Percentiles rank a stretch among this genome's conserved stretches.
phyloP scores from a whole-genome alignment of 768 basidiomycete species.

The Leucocoprinus birnbaumii region DNA sequence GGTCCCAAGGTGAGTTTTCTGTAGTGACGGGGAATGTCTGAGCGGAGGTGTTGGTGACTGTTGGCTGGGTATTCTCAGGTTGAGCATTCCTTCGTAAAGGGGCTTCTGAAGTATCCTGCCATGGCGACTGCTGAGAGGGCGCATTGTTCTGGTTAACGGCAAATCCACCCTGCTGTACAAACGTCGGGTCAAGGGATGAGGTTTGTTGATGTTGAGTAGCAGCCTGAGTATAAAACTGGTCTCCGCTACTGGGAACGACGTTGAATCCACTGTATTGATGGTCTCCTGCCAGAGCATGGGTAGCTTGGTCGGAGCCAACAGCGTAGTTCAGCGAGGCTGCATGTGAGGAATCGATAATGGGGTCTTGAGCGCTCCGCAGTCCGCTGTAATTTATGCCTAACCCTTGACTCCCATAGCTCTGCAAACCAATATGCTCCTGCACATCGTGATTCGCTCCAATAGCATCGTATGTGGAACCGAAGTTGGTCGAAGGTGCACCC shows the following conservation, averaged over 20 bases:
- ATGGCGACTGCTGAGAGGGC: slow-evolving; percentile 26
- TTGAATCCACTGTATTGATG: slow-evolving; percentile 7
- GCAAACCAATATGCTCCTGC: slow-evolving; percentile 7
- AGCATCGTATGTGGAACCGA: slow-evolving; percentile 2
- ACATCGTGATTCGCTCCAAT: slow-evolving; percentile 1
- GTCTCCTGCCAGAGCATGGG: neutral
- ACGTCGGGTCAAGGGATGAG: neutral
- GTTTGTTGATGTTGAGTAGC: slow-evolving; percentile 8
- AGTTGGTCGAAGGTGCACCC: slow-evolving; percentile 7
- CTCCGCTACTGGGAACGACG: neutral
- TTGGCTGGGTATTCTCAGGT: slow-evolving; percentile 43
- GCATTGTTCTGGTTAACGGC: slow-evolving; percentile 1
- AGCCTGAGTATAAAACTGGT: neutral
- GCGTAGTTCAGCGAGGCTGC: neutral
- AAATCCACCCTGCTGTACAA: neutral
- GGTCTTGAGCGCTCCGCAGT: slow-evolving; percentile 7
- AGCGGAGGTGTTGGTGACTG: slow-evolving; percentile 31
- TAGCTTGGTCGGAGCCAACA: slow-evolving; percentile 1
- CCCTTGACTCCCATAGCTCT: neutral
- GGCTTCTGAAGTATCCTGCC: slow-evolving; percentile 28
- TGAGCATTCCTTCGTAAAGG: slow-evolving; percentile 32
- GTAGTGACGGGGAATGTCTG: slow-evolving; percentile 19
- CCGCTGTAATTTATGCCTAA: slow-evolving; percentile 5
- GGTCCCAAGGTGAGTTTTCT: slow-evolving; percentile 37
- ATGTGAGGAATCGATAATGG: neutral